Conservation (phyloP, 257 asterid genomes). For the Solanum appendiculatum region DNA sequence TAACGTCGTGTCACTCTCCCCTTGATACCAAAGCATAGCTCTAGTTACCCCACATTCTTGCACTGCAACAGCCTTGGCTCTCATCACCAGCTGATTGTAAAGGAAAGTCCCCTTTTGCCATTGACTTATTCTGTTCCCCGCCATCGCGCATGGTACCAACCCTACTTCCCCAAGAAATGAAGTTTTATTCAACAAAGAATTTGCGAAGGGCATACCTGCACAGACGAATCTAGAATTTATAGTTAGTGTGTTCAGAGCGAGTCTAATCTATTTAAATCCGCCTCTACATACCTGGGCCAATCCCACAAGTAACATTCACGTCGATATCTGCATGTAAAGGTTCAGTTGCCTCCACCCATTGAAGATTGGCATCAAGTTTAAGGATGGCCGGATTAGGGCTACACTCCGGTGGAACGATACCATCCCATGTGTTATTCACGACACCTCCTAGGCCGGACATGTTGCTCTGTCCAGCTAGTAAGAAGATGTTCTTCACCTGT, state of each 20-base stretch:
- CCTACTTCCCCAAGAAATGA: constrained; percentile 5
- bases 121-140: constrained; percentile 22
- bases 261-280: neutral
- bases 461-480: constrained; percentile 22
- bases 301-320: neutral
- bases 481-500: neutral
- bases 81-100: constrained; percentile 14
- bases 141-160: constrained; percentile 33
- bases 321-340: neutral
- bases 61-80: constrained; percentile 1
- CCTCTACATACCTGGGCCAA: neutral
- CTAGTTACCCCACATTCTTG: neutral
- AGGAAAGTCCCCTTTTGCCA: constrained; percentile 19
- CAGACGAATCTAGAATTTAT: neutral
- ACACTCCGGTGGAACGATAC: constrained; percentile 3
- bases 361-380: neutral
- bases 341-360: neutral
- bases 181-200: constrained; percentile 4
- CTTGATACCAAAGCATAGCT: constrained; percentile 37
- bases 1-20: constrained; percentile 13
- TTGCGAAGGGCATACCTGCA: constrained; percentile 27
- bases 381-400: neutral
- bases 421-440: constrained; percentile 1
- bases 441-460: constrained; percentile 22
- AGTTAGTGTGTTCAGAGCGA: neutral